These are phyloP conservation scores for Tolypocladium cylindrosporum DNA, from an alignment of 2,329 filamentous ascomycete genomes.

Conservation along the genomic window DNA sequence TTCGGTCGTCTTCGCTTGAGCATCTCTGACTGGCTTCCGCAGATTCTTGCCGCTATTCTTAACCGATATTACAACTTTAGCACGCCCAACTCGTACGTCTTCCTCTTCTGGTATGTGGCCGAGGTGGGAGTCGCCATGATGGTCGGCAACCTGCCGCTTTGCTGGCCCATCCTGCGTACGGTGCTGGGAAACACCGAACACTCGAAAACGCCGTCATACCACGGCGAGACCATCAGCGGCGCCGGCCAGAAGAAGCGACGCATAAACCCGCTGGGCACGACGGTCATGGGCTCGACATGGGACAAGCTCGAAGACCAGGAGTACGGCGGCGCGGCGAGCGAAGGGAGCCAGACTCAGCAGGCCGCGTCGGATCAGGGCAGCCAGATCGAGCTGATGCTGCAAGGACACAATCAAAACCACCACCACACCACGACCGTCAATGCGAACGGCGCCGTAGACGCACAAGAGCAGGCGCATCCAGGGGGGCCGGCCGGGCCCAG, in stretches of 20 bases:
- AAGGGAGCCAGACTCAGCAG: neutral
- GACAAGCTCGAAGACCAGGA: slow-evolving; percentile 19
- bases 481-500: slow-evolving; percentile 2
- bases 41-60: slow-evolving; percentile 46
- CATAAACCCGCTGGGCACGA: slow-evolving; percentile 6
- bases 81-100: slow-evolving; percentile 42
- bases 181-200: slow-evolving; percentile 16
- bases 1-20: neutral
- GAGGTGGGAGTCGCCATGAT: slow-evolving; percentile 50
- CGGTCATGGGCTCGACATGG: slow-evolving; percentile 15
- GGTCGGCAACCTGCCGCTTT: slow-evolving; percentile 51
- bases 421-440: slow-evolving; percentile 7
- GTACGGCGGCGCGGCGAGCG: neutral
- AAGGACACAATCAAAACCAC: slow-evolving; percentile 3
- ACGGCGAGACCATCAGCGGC: slow-evolving; percentile 8
- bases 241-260: slow-evolving; percentile 3
- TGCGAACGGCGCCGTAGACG: slow-evolving; percentile 1
- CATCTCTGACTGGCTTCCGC: slow-evolving; percentile 2
- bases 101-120: slow-evolving; percentile 51
- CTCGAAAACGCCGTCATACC: slow-evolving; percentile 14
- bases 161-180: slow-evolving; percentile 45
- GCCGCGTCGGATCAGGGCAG: slow-evolving; percentile 12
- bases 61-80: slow-evolving; percentile 54
- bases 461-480: slow-evolving; percentile 3
- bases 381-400: slow-evolving; percentile 18